Conservation (phyloP, 176 grass and related monocot genomes). For the Ensete glaucum region DNA sequence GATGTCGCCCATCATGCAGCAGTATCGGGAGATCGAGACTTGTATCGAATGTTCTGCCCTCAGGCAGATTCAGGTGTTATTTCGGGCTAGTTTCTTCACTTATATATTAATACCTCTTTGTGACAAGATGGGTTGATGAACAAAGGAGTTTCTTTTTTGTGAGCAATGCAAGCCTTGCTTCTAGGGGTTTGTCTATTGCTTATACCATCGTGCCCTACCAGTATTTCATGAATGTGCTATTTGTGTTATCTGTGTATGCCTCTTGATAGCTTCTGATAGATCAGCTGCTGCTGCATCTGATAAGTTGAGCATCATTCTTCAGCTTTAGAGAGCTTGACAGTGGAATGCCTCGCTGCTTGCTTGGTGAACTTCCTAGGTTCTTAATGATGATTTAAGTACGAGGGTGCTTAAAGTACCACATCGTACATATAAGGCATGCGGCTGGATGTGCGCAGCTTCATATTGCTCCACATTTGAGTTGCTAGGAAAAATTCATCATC, state of each 20-base stretch:
- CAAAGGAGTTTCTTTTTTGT: too few relatives aligned
- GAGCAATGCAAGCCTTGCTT: too few relatives aligned
- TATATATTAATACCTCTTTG: neutral
- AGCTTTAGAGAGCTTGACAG: neutral
- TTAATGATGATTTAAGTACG: too few relatives aligned
- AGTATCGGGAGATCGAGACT: slow-evolving; percentile 84
- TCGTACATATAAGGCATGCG: too few relatives aligned
- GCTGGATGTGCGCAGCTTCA: too few relatives aligned
- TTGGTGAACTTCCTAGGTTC: neutral
- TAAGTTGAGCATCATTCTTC: neutral
- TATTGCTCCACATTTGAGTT: too few relatives aligned
- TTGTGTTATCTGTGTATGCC: neutral
- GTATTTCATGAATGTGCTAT: neutral
- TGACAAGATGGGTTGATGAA: neutral
- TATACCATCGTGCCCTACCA: neutral
- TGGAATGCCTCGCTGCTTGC: neutral
- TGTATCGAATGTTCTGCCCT: slow-evolving; percentile 97
- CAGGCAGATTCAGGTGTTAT: slow-evolving; percentile 87
- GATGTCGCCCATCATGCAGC: slow-evolving; percentile 95
- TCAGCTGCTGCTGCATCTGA: neutral
- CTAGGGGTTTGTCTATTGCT: too few relatives aligned
- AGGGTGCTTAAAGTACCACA: too few relatives aligned
- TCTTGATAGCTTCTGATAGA: neutral
- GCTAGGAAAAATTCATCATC: too few relatives aligned
- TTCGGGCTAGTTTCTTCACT: neutral